Evolutionary conservation across 78 protist genomes (phyloP), one percentile per base, ranked within the genome.

Genomic region (Polysphondylium violaceum): DNA sequence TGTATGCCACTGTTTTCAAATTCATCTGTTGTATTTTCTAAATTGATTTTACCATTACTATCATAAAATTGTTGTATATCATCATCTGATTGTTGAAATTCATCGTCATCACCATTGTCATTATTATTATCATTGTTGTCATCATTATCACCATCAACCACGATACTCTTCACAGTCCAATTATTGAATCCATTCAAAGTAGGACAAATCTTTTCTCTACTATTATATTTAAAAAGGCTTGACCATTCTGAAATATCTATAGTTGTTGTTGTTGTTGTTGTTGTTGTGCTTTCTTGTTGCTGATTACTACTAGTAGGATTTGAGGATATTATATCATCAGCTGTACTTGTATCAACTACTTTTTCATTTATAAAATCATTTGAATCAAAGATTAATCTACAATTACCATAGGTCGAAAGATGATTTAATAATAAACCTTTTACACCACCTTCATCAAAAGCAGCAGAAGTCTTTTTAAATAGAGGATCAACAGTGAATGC

Each of bases 401-500:
- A 71, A 12, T 27, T 67, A 27, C 31, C 73, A 40, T 60, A 19
- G n/a, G 91, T 50, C 6, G 40, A 38, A 69, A 95, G 93, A 31
- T 91, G 35, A 59, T 94, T 94, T 40, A 94, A 78, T 14, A 92
- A 76, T 29, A 94, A 76, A 5, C 97, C 96, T 11, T 65, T 27
- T 2, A 88, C 96, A 7, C 96, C 98, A 63, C 96, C 96, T 3
- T 76, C 98, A 72, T 96, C 97, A 55, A 97, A 97, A 43, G 89
- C 81, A n/a, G 95, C 96, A 0, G 95, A 73, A 38, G 95, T 93
- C 61, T 74, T 81, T 0, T 51, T 85, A 88, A 96, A 97, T 25
- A 97, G 74, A 17, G 99, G 98, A 53, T 97, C 98, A 27, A 96
- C 89, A 12, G 29, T 72, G 31, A 64, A 65, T 12, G 38, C 55